A percentile compares a stretch with the other conserved stretches of the same genome.
These are phyloP conservation scores for Apiotrichum veenhuisii DNA, from an alignment of 1,284 basidiomycete species.

Conservation along the genomic window DNA sequence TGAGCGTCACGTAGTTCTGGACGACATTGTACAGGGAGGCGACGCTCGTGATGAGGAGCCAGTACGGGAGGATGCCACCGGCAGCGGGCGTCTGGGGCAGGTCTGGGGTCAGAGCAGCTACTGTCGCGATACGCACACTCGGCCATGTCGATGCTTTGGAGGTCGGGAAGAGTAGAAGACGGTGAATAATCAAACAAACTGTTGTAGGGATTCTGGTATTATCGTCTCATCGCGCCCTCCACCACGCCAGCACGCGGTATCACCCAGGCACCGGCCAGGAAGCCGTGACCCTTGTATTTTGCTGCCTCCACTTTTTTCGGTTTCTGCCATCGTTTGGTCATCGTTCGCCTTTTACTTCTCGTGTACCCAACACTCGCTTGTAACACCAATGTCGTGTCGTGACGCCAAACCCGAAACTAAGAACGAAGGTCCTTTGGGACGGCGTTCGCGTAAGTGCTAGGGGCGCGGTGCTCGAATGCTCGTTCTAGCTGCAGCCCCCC, in stretches of 20 bases:
- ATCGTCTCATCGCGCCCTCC: too few species aligned
- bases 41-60: conserved; percentile 74
- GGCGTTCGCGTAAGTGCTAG: too few species aligned
- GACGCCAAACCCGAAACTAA: conserved; percentile 18
- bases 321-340: too few species aligned
- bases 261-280: too few species aligned
- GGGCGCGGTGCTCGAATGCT: too few species aligned
- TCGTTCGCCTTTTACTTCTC: not conserved
- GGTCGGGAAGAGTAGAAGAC: too few species aligned
- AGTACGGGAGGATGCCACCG: conserved; percentile 71
- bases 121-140: not conserved
- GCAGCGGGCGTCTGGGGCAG: conserved; percentile 27
- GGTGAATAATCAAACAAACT: too few species aligned
- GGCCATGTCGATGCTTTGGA: not conserved
- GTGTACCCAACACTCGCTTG: not conserved
- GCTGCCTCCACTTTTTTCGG: not conserved
- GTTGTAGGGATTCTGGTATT: too few species aligned
- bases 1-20: conserved; percentile 75
- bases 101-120: conserved; percentile 18
- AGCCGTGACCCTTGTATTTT: too few species aligned
- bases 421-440: too few species aligned
- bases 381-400: conserved; percentile 39
- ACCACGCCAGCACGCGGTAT: too few species aligned
- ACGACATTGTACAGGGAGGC: conserved; percentile 77
- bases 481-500: not conserved